A percentile compares a stretch with the other conserved stretches of the same genome.
These are phyloP conservation scores for Phytophthora sp. DNA, from an alignment of 352 stramenopile species.

Conservation along the genomic window DNA sequence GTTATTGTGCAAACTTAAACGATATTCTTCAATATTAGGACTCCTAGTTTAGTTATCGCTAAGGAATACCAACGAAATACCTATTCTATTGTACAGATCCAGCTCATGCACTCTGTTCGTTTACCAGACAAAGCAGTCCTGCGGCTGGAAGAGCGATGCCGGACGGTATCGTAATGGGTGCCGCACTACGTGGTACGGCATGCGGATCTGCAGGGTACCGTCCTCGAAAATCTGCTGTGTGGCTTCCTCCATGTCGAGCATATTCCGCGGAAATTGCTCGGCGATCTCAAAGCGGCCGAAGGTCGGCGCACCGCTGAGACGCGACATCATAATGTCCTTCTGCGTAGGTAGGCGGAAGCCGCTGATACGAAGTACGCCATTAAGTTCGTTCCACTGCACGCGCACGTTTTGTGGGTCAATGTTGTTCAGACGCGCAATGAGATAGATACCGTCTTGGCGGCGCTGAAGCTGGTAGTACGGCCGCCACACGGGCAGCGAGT, in stretches of 20 bases:
- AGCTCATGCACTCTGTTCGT: not conserved
- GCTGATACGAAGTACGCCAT: conserved; percentile 48
- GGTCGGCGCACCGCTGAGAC: conserved; percentile 56
- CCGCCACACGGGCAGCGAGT: conserved; percentile 53
- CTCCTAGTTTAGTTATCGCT: too few species aligned
- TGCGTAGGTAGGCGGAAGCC: conserved; percentile 61
- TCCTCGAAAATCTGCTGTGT: conserved; percentile 54
- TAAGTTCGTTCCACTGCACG: conserved; percentile 51
- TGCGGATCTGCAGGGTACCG: conserved; percentile 60
- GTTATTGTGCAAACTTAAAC: too few species aligned
- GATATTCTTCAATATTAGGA: too few species aligned
- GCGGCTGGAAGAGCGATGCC: conserved; percentile 43
- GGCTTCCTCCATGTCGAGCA: conserved; percentile 58
- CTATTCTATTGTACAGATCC: conserved; percentile 27
- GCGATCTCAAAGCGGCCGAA: conserved; percentile 75
- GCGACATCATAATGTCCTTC: conserved; percentile 63
- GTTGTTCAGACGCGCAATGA: conserved; percentile 41
- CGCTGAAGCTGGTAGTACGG: conserved; percentile 71
- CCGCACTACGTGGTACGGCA: conserved; percentile 55
- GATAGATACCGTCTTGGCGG: conserved; percentile 49
- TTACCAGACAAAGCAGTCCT: conserved; percentile 51
- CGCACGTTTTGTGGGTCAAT: conserved; percentile 43
- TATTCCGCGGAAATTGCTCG: conserved; percentile 53
- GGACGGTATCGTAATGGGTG: conserved; percentile 38
- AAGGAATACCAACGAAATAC: too few species aligned